These are phyloP conservation scores for Fraxinus quadrangulata DNA, from an alignment of 257 asterid genomes.

Conservation along the genomic window DNA sequence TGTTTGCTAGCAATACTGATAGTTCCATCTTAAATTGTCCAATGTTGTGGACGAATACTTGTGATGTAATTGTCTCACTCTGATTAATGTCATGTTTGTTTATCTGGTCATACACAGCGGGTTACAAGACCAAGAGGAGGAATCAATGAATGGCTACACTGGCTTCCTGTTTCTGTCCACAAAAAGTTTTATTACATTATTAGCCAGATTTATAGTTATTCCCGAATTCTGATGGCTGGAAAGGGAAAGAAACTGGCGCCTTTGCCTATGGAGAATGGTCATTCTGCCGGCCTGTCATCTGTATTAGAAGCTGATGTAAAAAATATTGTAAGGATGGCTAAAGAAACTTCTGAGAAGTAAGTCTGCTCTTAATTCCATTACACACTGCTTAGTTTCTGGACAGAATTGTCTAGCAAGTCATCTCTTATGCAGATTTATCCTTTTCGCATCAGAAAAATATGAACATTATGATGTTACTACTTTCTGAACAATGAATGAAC, in stretches of 20 bases:
- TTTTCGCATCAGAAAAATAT: not conserved
- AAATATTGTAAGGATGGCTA: slow-evolving; percentile 79
- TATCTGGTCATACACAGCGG: slow-evolving; percentile 47
- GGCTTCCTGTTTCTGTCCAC: slow-evolving; percentile 96
- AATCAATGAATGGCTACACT: slow-evolving; percentile 82
- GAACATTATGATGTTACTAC: not conserved
- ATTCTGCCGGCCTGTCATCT: slow-evolving; percentile 62
- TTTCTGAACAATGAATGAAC: not conserved
- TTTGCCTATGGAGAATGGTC: slow-evolving; percentile 54
- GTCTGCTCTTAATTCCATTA: slow-evolving; percentile 22
- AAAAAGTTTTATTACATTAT: slow-evolving; percentile 67
- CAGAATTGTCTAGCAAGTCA: not conserved
- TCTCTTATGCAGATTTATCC: not conserved
- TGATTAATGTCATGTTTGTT: slow-evolving; percentile 28
- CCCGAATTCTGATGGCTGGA: slow-evolving; percentile 46
- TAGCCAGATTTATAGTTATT: slow-evolving; percentile 51
- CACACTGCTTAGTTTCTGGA: slow-evolving; percentile 4
- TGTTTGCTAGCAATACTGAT: not conserved
- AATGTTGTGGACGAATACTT: not conserved
- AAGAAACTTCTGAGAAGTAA: slow-evolving; percentile 82
- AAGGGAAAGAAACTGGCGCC: slow-evolving; percentile 44
- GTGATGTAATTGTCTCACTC: slow-evolving; percentile 23
- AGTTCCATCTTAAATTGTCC: not conserved
- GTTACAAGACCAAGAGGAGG: slow-evolving; percentile 97
- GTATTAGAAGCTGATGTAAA: slow-evolving; percentile 85